Conservation (phyloP, 164 flowering plant genomes). For the Akebia trifoliata region DNA sequence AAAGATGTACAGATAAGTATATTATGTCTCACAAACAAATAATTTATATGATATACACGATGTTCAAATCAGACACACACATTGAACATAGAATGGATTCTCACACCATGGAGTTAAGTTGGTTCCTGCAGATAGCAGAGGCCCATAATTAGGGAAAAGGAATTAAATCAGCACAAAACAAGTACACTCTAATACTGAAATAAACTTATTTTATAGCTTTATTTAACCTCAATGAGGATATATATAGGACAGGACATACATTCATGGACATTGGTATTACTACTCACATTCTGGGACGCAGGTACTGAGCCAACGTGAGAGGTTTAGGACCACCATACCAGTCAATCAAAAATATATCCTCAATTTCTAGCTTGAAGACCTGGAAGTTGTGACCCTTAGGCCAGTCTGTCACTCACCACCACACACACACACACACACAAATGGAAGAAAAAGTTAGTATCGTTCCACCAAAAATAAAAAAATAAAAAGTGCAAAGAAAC, state of each 20-base stretch:
- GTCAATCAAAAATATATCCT: slow-evolving; percentile 70
- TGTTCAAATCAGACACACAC: slow-evolving; percentile 1
- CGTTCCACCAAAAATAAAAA: background rate
- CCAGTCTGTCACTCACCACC: slow-evolving; percentile 58
- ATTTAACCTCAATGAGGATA: slow-evolving; percentile 2
- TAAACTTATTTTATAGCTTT: background rate
- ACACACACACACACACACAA: too few relatives aligned
- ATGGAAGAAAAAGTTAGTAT: background rate
- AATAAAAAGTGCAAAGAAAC: background rate
- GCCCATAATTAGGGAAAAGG: slow-evolving; percentile 10
- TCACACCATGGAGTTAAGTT: slow-evolving; percentile 16
- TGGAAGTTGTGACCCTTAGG: slow-evolving; percentile 73
- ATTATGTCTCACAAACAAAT: background rate
- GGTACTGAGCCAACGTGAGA: slow-evolving; percentile 66
- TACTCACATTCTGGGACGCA: slow-evolving; percentile 56
- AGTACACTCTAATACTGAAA: background rate
- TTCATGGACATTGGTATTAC: background rate
- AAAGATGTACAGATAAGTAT: background rate
- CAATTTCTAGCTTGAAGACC: slow-evolving; percentile 69
- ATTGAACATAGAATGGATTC: background rate
- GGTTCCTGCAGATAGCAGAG: slow-evolving; percentile 25
- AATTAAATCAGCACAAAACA: slow-evolving; percentile 11
- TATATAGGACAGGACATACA: background rate
- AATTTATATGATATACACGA: background rate
- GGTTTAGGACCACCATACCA: slow-evolving; percentile 91